Conservation (phyloP, 2,329 filamentous ascomycete species). For the Graphilbum ipis-grandicollis region DNA sequence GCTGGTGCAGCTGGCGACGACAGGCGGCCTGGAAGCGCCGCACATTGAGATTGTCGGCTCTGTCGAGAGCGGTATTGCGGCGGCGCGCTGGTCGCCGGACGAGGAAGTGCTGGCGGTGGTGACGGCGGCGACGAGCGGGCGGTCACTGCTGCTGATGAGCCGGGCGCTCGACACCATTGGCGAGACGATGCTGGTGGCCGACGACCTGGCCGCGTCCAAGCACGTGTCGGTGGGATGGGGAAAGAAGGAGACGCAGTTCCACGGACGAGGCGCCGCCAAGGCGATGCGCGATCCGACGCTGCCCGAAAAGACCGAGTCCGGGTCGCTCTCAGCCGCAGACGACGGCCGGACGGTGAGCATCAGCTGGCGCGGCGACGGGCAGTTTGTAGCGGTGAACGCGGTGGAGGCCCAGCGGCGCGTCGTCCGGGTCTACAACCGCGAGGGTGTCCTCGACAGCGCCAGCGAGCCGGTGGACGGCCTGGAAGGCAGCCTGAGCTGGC, state of each 20-base stretch:
- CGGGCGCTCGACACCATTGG: constrained; percentile 72
- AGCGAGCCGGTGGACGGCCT: constrained; percentile 88
- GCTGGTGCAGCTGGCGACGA: constrained; percentile 33
- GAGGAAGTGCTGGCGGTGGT: constrained; percentile 77
- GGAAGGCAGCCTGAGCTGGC: constrained; percentile 79
- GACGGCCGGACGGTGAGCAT: constrained; percentile 33
- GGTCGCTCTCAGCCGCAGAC: constrained; percentile 57
- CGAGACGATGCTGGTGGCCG: constrained; percentile 51
- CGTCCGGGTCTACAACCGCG: constrained; percentile 78
- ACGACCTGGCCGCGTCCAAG: constrained; percentile 73
- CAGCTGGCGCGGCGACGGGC: constrained; percentile 89
- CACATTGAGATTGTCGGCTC: constrained; percentile 91
- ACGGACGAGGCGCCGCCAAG: constrained; percentile 74
- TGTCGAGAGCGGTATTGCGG: constrained; percentile 78
- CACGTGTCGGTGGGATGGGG: constrained; percentile 97
- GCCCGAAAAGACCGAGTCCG: constrained; percentile 79
- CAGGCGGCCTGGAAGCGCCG: constrained; percentile 26
- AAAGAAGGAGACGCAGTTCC: constrained; percentile 95
- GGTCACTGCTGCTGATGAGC: constrained; percentile 79
- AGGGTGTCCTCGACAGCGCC: constrained; percentile 79
- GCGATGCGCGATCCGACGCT: constrained; percentile 86
- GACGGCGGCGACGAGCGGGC: constrained; percentile 47
- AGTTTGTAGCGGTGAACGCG: constrained; percentile 73
- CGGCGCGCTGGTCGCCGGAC: constrained; percentile 86
- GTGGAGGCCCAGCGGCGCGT: constrained; percentile 54